Percentiles rank a stretch among this genome's conserved stretches.
phyloP scores from a whole-genome alignment of 352 stramenopile species.

The Phytopythium cucurbitacearum region DNA sequence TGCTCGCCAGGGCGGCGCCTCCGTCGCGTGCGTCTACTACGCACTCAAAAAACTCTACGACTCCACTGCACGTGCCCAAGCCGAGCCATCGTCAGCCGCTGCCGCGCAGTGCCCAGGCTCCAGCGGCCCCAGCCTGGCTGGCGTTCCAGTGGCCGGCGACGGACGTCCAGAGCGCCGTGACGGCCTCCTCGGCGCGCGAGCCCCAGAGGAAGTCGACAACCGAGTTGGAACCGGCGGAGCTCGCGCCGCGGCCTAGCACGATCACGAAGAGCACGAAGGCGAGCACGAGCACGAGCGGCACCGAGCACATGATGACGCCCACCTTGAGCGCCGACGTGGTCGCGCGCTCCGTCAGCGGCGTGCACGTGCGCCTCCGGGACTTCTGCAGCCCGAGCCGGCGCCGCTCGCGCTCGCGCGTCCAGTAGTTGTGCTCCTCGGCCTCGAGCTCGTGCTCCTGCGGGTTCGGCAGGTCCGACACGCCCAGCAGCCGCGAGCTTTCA shows the following conservation, averaged over 20 bases:
- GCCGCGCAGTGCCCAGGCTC: conserved; percentile 8
- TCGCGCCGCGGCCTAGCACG: conserved; percentile 25
- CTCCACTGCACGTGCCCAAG: neutral
- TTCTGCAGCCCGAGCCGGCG: conserved; percentile 27
- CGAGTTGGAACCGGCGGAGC: conserved; percentile 6
- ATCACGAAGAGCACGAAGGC: conserved; percentile 56
- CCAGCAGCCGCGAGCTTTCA: conserved; percentile 16
- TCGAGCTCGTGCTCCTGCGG: conserved; percentile 24
- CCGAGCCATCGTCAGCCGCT: neutral
- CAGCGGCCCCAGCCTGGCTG: neutral
- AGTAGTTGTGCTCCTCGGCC: conserved; percentile 58
- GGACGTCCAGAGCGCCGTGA: conserved; percentile 1
- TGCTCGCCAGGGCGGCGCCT: no score
- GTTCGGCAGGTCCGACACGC: conserved; percentile 21
- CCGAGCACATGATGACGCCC: conserved; percentile 63
- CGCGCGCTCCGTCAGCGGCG: conserved; percentile 29
- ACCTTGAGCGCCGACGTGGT: conserved; percentile 48
- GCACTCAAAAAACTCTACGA: neutral
- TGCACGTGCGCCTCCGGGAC: conserved; percentile 32
- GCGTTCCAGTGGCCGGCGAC: conserved; percentile 12
- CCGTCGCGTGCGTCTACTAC: no score
- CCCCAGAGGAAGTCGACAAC: conserved; percentile 10
- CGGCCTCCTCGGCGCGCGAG: neutral
- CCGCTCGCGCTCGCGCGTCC: conserved; percentile 66
- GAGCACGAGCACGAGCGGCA: conserved; percentile 54